Percentiles rank a stretch among this genome's conserved stretches.
Evolutionary conservation across 148 eudicot genomes (phyloP).

Genomic region (Amaranthus palmeri): DNA sequence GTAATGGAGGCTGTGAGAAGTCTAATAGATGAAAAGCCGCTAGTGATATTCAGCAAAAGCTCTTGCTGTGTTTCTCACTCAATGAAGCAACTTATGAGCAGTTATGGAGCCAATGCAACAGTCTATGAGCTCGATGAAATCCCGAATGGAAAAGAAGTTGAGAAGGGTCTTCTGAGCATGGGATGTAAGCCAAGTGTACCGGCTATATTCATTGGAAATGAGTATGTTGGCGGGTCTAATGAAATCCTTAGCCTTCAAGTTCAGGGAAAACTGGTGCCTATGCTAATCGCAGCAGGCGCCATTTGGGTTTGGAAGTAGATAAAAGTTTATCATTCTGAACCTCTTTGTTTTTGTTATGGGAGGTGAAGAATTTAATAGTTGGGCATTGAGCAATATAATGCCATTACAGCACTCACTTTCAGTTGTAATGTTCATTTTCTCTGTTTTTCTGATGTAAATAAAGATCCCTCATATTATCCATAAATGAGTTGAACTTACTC

Average conservation of each 20-base stretch:
- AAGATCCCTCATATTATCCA: too few relatives aligned
- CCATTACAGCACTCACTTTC: not conserved
- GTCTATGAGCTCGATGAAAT: constrained; percentile 67
- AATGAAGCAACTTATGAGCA: constrained; percentile 47
- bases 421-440: not conserved
- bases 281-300: constrained; percentile 63
- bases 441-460: not conserved
- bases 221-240: constrained; percentile 65
- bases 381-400: not conserved
- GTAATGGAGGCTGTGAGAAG: constrained; percentile 39
- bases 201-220: constrained; percentile 59
- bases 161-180: constrained; percentile 37
- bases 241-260: constrained; percentile 74
- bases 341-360: constrained; percentile 11
- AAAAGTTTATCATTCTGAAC: constrained; percentile 3
- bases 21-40: constrained; percentile 47
- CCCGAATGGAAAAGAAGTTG: constrained; percentile 55
- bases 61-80: constrained; percentile 64
- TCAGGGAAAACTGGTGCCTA: constrained; percentile 50
- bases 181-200: constrained; percentile 55
- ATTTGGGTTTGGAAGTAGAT: constrained; percentile 45
- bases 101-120: constrained; percentile 61
- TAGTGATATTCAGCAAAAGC: constrained; percentile 77
- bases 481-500: too few relatives aligned
- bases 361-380: not conserved